A percentile compares a stretch with the other conserved stretches of the same genome.
Conservation (phyloP, 306 rosid genomes). For the Erythrophleum fordii region DNA sequence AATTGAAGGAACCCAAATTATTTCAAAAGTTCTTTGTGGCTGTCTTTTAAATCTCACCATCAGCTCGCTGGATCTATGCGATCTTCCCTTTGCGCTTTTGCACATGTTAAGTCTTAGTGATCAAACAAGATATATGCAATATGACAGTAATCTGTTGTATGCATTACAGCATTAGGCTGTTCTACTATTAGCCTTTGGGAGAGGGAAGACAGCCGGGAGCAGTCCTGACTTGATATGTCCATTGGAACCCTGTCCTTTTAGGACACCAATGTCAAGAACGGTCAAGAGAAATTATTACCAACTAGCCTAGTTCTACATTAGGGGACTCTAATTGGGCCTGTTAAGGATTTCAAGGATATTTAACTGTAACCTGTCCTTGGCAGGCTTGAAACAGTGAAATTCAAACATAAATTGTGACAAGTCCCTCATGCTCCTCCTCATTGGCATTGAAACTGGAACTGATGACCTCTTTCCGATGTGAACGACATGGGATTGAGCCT, state of each 20-base stretch:
- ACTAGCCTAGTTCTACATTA: neutral
- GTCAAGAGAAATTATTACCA: neutral
- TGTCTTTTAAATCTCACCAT: neutral
- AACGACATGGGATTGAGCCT: neutral
- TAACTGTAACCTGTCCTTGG: neutral
- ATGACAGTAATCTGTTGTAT: neutral
- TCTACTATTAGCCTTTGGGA: neutral
- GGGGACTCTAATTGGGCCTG: neutral
- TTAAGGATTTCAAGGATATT: neutral
- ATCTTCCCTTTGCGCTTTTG: slow-evolving; percentile 1
- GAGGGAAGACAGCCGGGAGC: neutral
- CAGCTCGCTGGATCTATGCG: neutral
- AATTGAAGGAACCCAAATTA: neutral
- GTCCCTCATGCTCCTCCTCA: slow-evolving; percentile 10
- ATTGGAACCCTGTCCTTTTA: neutral
- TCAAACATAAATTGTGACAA: neutral
- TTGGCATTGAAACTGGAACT: neutral
- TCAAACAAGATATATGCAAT: neutral
- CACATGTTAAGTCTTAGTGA: neutral
- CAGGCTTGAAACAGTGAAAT: neutral
- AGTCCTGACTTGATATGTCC: neutral
- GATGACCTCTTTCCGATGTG: slow-evolving; percentile 17
- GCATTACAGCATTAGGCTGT: neutral
- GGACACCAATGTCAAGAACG: neutral
- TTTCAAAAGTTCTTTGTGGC: neutral